phyloP scores from a whole-genome alignment of 257 asterid genomes.

The Scutellaria baicalensis region DNA sequence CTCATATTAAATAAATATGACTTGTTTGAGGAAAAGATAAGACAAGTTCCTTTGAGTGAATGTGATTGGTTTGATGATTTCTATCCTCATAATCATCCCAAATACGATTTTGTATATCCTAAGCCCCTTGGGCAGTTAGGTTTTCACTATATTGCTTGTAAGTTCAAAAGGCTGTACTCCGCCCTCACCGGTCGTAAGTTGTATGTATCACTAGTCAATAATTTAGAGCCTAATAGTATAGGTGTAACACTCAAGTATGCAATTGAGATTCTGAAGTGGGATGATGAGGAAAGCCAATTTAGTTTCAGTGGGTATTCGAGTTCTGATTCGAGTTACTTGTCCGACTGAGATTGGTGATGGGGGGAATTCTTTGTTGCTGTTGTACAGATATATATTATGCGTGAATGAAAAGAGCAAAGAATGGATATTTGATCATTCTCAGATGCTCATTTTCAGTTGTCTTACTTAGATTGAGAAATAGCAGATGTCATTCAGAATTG shows the following conservation, averaged over 20 bases:
- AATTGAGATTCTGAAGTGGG: conserved; percentile 84
- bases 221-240: conserved; percentile 70
- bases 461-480: no score
- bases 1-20: conserved; percentile 68
- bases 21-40: conserved; percentile 69
- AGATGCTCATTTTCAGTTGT: no score
- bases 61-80: conserved; percentile 93
- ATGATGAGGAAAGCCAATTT: conserved; percentile 65
- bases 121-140: conserved; percentile 78
- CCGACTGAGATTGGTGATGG: no score
- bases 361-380: no score
- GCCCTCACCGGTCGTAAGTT: conserved; percentile 63
- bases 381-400: no score
- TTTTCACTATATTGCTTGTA: conserved; percentile 77
- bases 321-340: background rate
- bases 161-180: conserved; percentile 72
- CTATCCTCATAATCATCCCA: conserved; percentile 54
- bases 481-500: no score
- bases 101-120: conserved; percentile 34
- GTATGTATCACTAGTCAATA: conserved; percentile 67
- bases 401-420: no score
- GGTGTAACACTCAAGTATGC: conserved; percentile 81
- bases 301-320: conserved; percentile 52
- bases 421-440: no score
- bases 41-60: conserved; percentile 47